Conservation (phyloP, 495 filamentous ascomycete genomes). For the Tuber aestivum region DNA sequence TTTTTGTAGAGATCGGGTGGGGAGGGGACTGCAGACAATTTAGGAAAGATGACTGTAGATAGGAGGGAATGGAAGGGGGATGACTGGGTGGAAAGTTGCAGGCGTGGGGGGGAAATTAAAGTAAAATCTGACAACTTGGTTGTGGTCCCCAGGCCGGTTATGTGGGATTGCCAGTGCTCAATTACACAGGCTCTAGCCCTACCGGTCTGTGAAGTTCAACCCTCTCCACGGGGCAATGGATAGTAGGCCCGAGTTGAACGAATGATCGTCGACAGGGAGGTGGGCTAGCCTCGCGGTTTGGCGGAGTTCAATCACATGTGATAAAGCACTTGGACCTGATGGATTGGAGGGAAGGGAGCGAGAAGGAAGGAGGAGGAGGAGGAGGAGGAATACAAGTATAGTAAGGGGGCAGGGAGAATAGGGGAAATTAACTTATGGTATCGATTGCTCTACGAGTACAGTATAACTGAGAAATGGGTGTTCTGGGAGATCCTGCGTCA, state of each 20-base stretch:
- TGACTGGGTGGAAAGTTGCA: neutral
- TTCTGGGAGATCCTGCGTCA: neutral
- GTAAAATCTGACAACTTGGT: neutral
- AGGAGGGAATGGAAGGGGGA: neutral
- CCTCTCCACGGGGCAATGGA: neutral
- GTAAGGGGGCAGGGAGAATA: neutral
- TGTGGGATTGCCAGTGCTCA: neutral
- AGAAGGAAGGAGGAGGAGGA: slow-evolving; percentile 4
- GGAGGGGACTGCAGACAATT: neutral
- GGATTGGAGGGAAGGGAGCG: slow-evolving; percentile 4
- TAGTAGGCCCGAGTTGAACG: neutral
- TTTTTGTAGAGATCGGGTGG: neutral
- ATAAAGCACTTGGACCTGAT: neutral
- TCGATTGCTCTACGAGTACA: neutral
- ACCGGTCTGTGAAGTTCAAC: neutral
- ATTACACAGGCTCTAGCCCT: neutral
- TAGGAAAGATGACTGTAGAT: neutral
- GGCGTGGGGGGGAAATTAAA: neutral
- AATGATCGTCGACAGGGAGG: slow-evolving; percentile 32
- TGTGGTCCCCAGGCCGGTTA: neutral
- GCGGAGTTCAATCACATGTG: slow-evolving; percentile 5
- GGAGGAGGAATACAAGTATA: neutral
- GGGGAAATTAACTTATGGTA: neutral
- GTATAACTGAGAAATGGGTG: neutral
- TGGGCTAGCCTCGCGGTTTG: slow-evolving; percentile 9